A percentile compares a stretch with the other conserved stretches of the same genome.
phyloP scores from a whole-genome alignment of 441 rosid species.

The Melastoma candidum region DNA sequence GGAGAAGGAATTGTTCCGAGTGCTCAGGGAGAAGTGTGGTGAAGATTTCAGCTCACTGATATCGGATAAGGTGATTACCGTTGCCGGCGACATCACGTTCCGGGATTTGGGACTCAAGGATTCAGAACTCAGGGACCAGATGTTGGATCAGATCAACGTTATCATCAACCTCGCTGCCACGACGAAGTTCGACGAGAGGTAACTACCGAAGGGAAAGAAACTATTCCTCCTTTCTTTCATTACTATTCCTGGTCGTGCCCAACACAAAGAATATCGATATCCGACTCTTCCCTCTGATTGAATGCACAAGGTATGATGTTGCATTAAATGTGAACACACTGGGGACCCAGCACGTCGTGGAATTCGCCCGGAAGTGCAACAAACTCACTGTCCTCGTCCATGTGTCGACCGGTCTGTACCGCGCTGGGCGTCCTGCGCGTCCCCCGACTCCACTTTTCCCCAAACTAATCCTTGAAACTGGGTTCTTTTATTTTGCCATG shows the following conservation, averaged over 20 bases:
- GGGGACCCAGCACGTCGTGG: slow-evolving; percentile 53
- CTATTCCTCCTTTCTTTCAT: neutral
- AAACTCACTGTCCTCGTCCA: slow-evolving; percentile 48
- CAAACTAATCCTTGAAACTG: neutral
- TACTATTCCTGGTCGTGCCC: neutral
- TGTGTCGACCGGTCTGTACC: slow-evolving; percentile 69
- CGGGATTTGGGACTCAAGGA: slow-evolving; percentile 53
- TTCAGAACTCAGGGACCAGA: slow-evolving; percentile 28
- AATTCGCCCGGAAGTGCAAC: slow-evolving; percentile 60
- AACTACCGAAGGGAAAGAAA: neutral
- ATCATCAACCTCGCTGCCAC: slow-evolving; percentile 74
- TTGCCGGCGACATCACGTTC: slow-evolving; percentile 60
- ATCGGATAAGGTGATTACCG: slow-evolving; percentile 41
- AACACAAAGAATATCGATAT: neutral
- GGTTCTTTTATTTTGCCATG: neutral
- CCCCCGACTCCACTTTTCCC: too few relatives aligned
- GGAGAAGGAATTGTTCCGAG: slow-evolving; percentile 58
- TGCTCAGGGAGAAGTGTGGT: slow-evolving; percentile 47
- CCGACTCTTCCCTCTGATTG: neutral
- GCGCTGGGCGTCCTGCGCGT: neutral
- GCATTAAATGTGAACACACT: slow-evolving; percentile 67
- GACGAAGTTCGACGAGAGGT: slow-evolving; percentile 84
- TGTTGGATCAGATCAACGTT: slow-evolving; percentile 48
- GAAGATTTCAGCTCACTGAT: slow-evolving; percentile 33
- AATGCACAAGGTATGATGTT: slow-evolving; percentile 52